Evolutionary conservation across 495 filamentous ascomycete species (phyloP).

Genomic region (Elaphomyces granulatus): DNA sequence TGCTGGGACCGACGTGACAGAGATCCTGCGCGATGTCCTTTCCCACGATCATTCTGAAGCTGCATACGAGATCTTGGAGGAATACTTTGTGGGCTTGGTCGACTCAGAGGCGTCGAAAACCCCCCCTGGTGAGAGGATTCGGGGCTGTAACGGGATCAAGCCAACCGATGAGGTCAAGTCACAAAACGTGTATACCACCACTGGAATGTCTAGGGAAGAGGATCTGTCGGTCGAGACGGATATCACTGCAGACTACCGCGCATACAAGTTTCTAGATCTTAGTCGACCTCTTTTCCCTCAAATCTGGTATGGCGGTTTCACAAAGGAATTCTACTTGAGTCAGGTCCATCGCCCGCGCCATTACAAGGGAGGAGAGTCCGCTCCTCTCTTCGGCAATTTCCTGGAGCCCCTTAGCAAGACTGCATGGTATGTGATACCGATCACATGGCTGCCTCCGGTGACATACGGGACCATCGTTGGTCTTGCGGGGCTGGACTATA

Average conservation of each 20-base stretch:
- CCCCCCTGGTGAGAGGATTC: too few species aligned
- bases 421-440: slow-evolving; percentile 80
- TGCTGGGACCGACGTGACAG: slow-evolving; percentile 71
- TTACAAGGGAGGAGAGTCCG: slow-evolving; percentile 83
- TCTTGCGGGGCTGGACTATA: slow-evolving; percentile 38
- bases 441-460: slow-evolving; percentile 74
- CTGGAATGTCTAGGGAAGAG: slow-evolving; percentile 73
- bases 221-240: slow-evolving; percentile 83
- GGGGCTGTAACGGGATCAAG: slow-evolving; percentile 29
- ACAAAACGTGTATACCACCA: slow-evolving; percentile 48
- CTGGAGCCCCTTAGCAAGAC: slow-evolving; percentile 90
- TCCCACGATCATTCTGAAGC: slow-evolving; percentile 80
- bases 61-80: slow-evolving; percentile 85
- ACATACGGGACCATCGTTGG: slow-evolving; percentile 59
- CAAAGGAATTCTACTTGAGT: slow-evolving; percentile 86
- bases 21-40: slow-evolving; percentile 68
- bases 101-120: slow-evolving; percentile 29
- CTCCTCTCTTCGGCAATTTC: slow-evolving; percentile 95
- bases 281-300: slow-evolving; percentile 74
- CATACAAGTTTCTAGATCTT: slow-evolving; percentile 87
- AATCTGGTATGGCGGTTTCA: slow-evolving; percentile 78
- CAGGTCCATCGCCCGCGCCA: slow-evolving; percentile 92
- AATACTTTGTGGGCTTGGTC: slow-evolving; percentile 62
- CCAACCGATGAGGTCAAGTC: slow-evolving; percentile 17
- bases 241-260: slow-evolving; percentile 53